These are phyloP conservation scores for Brettanomyces custersianus DNA, from an alignment of 805 yeast genomes.

Conservation along the genomic window DNA sequence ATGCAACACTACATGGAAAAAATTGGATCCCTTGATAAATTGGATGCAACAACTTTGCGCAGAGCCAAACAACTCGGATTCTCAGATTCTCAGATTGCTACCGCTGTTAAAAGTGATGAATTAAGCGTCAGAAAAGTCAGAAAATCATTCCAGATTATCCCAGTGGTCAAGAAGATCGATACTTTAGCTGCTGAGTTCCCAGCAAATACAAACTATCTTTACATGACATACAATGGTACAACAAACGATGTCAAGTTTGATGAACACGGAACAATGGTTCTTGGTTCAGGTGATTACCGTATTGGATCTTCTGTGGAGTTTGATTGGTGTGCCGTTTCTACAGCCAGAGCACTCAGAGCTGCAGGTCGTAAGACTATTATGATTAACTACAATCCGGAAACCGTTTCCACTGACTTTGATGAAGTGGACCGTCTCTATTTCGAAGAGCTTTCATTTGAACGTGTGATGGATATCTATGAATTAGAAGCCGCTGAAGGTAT, in stretches of 20 bases:
- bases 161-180: slow-evolving; percentile 94
- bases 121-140: slow-evolving; percentile 75
- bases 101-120: slow-evolving; percentile 66
- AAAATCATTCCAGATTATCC: slow-evolving; percentile 70
- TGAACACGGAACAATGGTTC: slow-evolving; percentile 87
- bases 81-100: slow-evolving; percentile 87
- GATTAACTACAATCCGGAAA: slow-evolving; percentile 98
- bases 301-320: slow-evolving; percentile 98
- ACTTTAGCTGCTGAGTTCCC: slow-evolving; percentile 99
- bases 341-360: slow-evolving; percentile 88
- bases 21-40: slow-evolving; percentile 45
- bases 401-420: slow-evolving; percentile 96
- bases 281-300: slow-evolving; percentile 98
- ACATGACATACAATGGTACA: slow-evolving; percentile 92
- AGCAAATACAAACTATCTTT: slow-evolving; percentile 89
- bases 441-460: slow-evolving; percentile 90
- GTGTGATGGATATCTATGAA: slow-evolving; percentile 96
- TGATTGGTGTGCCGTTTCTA: slow-evolving; percentile 98
- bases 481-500: slow-evolving; percentile 84
- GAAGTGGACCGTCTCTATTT: slow-evolving; percentile 96
- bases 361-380: slow-evolving; percentile 84
- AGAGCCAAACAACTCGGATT: slow-evolving; percentile 91
- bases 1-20: slow-evolving; percentile 76
- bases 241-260: slow-evolving; percentile 75
- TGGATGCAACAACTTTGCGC: slow-evolving; percentile 60